Evolutionary conservation across 495 filamentous ascomycete genomes (phyloP), one percentile per base, ranked within the genome.

Genomic region (Glonium stellatum): DNA sequence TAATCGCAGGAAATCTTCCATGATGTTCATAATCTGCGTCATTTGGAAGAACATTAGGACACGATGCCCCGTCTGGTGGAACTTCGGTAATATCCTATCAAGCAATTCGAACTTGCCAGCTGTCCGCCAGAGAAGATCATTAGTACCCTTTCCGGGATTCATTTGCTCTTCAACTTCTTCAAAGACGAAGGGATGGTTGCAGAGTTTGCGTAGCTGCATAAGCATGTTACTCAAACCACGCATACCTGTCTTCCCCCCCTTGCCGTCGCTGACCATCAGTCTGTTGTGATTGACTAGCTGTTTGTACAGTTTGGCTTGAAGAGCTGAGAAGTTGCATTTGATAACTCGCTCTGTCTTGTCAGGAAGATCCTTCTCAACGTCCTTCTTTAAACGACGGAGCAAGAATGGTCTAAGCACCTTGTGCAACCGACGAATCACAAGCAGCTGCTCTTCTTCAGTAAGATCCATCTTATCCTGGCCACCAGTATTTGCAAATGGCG

Each of bases 11-110:
- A 93, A 98, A 73, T 98, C 93, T 67, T 98, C 93, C 95, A 98
- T 97, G 71, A 98, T 98, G 72, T 98, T 96, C 93, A 98, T 98
- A 69, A 98, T 98, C 42, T 95, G 90, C 1, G 93, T 98, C 93
- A 98, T 98, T 73, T 98, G 93, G 82, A 98, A 98, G 82, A 98
- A 98, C 87, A 98, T 97, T 69, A 98, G 73, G 52, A 97, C 90
- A 66, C 95, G 86, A 81, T 98, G 93, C 37, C 88, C 87, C 4
- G 90, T 88, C 0, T 78, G 81, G 61, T 87, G 83, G 76, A 97
- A 97, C 72, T 98, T 98, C 10, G 93, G 93, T 44, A 98, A 73
- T 54, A 98, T 79, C 34, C 93, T 80, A 73, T 98, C 95, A 15
- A 98, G 80, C 11, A 98, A 79, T 75, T 98, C 93, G 67, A 98